Base-by-base conservation (phyloP, 306 rosid species). In the Betula pendula region DNA sequence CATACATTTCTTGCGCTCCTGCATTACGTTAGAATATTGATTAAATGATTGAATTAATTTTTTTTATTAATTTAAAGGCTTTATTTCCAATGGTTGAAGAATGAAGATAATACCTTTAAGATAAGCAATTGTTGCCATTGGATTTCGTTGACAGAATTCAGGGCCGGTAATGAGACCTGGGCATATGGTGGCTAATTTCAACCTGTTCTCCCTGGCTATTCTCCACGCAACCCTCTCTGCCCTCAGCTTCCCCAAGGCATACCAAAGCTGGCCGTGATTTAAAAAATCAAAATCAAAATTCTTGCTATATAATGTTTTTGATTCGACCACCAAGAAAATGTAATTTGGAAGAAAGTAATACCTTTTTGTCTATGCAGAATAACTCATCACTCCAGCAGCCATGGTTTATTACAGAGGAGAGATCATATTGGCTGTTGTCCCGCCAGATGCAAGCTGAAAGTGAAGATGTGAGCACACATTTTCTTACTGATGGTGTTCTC, bases 161-260 rank as follows among this genome's bases (percentile, higher is more conserved):
- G 93, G 94, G 40, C 97, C 96, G 0, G 96, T 92, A 1, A 95
- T 52, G 38, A 95, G 89, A 44, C 83, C 97, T 1, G 99, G 88
- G 48, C 99, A 92, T 48, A 95, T 83, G 3, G 96, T 92, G 20
- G 95, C 82, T 70, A 95, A 81, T 40, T 87, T 87, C 11, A 95
- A 31, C 4, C 90, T 92, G 35, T 19, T 86, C 68, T 92, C 92
- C 35, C 82, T 81, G 12, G 99, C 97, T 73, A 92, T 71, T 56
- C 80, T 85, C 97, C 99, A 91, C 0, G 99, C 97, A 17, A 88
- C 88, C 47, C 88, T 92, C 77, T 95, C 97, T 42, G 99, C 93
- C 67, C 87, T 86, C 75, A 82, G 80, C 78, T 92, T 92, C 2
- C 97, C 99, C 80, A 90, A 38, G 4, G 99, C 97, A 85, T 86